Base-by-base conservation (phyloP, 257 asterid species). In the Solanum phureja region DNA sequence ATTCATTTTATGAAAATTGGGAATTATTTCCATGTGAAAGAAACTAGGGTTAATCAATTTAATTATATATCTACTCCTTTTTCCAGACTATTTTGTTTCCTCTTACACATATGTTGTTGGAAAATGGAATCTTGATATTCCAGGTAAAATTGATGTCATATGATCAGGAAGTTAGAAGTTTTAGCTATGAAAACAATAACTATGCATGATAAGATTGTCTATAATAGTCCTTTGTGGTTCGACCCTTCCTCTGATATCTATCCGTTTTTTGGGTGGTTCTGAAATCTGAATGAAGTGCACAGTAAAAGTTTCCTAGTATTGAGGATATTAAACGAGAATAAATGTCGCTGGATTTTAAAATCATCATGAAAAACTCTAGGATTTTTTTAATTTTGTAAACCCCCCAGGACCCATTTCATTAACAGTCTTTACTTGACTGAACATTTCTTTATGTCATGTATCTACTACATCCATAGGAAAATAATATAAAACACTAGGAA, bases 391-490 rank as follows among this genome's bases (percentile, higher is more conserved):
- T 29, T 69, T 38, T 6, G 60, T 76, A 37, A 79, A 4, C 34
- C 23, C 83, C 44, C 33, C 1, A 37, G 52, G 31, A 11, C 83
- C 19, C 68, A 44, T 46, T 23, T 42, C 24, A 13, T 42, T 23
- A 46, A 42, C 37, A 79, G 66, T 79, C 85, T 79, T 79, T 79
- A 79, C 27, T 79, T 79, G 85, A 79, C 66, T 27, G 29, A 79
- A 79, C 38, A 44, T 44, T 44, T 46, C 40, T 79, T 79, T 46
- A 79, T n/a, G 40, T 46, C 85, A 79, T 79, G 21, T 79, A 79
- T 46, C 66, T 27, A 27, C 85, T 46, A 16, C 85, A 14, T 79
- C 34, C 66, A 79, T 79, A 79, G 84, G 38, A 27, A 79, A 24
- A 79, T 24, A 16, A 14, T 79, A 31, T 14, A 44, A 27, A 42